Base-by-base conservation (phyloP, 441 rosid genomes). In the Arabidopsis lyrata region DNA sequence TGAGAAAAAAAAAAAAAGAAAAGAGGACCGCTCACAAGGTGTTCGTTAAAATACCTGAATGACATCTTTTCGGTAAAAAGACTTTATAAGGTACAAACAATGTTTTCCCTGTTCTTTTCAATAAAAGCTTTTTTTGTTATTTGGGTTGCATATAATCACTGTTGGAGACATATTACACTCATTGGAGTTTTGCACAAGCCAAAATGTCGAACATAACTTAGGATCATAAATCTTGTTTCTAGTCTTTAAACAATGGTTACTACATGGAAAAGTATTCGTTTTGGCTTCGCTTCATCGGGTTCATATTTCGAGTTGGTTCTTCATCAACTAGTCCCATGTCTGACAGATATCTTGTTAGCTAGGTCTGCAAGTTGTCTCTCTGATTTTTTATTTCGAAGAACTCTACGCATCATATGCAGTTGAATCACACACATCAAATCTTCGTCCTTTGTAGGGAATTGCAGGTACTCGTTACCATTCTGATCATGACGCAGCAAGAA, bases 1-100 rank as follows among this genome's bases (percentile, higher is more conserved):
- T 68, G 36, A 62, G 36, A 62, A 45, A 68, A 50, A 60, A 38
- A 22, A 22, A 22, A 0, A 68, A 68, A 42, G 52, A 38, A 22
- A 22, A 22, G 24, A 75, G 24, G 54, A 65, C 66, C 22, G 35
- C 15, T n/a, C 54, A 58, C 10, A 66, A 57, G n/a, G 66, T 47
- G 59, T 64, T 73, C 20, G 15, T 63, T 63, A 41, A 14, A 32
- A 41, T 14, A 15, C 14, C 2, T 62, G 38, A 44, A 8, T 18
- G 27, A 22, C 49, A 56, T 11, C n/a, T 56, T 65, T 15, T 16
- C 2, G 5, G 9, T 58, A 11, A 11, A 5, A 39, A 50, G 35
- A 66, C 54, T 36, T 29, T 41, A 24, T 39, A 74, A 74, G 78
- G 73, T 74, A 74, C 34, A 6, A 31, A 74, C 34, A 6, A 31